A percentile compares a stretch with the other conserved stretches of the same genome.
These are phyloP conservation scores for Kokia cookei DNA, from an alignment of 441 rosid species.

Conservation along the genomic window DNA sequence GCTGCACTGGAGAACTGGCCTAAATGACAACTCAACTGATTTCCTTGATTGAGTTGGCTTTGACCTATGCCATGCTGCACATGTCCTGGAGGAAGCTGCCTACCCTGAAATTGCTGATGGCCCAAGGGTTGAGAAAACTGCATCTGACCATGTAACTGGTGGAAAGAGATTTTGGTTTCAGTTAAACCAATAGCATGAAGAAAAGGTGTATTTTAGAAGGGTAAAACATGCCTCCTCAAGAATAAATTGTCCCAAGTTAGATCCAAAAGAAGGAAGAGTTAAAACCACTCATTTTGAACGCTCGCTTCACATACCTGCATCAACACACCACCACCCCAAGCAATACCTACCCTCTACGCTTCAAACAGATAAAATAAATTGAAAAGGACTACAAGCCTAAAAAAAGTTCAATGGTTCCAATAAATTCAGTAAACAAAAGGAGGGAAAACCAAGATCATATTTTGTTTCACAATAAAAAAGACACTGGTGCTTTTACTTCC, in stretches of 20 bases:
- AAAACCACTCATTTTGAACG: background rate
- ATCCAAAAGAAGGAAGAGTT: background rate
- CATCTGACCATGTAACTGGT: constrained; percentile 82
- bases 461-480: too few species aligned
- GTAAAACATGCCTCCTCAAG: background rate
- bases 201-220: background rate
- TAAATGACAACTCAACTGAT: constrained; percentile 72
- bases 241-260: background rate
- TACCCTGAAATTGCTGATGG: constrained; percentile 86
- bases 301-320: background rate
- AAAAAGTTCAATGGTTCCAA: background rate
- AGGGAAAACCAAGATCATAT: background rate
- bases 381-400: background rate
- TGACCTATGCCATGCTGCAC: constrained; percentile 85
- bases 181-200: background rate
- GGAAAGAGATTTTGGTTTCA: constrained; percentile 4
- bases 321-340: background rate
- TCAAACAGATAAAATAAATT: background rate
- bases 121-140: constrained; percentile 84
- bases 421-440: background rate
- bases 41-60: constrained; percentile 81
- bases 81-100: constrained; percentile 79
- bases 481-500: too few species aligned
- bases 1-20: constrained; percentile 77
- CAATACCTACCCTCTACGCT: background rate